Base-by-base conservation (phyloP, 2,329 filamentous ascomycete genomes). In the Monosporascus sp. region DNA sequence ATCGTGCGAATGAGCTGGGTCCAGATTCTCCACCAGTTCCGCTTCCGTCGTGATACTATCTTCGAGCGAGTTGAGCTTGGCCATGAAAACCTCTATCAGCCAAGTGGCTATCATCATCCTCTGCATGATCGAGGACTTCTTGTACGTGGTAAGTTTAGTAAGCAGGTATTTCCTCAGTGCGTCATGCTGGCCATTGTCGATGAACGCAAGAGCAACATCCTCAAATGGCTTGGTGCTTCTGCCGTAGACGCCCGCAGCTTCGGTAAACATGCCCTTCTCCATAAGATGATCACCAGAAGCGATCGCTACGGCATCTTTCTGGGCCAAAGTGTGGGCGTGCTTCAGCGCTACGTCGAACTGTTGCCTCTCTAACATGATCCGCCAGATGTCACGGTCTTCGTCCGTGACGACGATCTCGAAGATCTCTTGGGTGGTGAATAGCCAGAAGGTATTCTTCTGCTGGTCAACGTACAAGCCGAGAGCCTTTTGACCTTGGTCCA, bases 221-320 rank as follows among this genome's bases (percentile, higher is more conserved):
- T 99, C 94, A 61, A 99, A 99, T 0, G 91, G 86, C 74, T 97
- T 97, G 68, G 89, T 97, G 72, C 94, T 97, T 69, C 91, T 91
- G 14, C 94, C 94, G 68, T 96, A 97, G 2, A 97, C 84, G 9
- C 84, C 82, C 1, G 95, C 94, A 41, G 94, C 94, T 68, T 99
- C 91, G 51, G 84, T 73, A 69, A 86, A 97, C 51, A 89, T 85
- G 3, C 89, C 89, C 71, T 90, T 93, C 54, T 81, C 83, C 40
- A 92, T 86, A 8, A 99, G 77, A 64, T 91, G 86, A 68, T 99
- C 94, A 20, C 94, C 94, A 24, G 91, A 97, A 17, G 91, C 91
- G 24, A 89, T 94, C 0, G 94, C 89, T 14, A 99, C 89, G 6
- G 88, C 89, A 70, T 99, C 94, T 66, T 88, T 95, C 68, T 99